Evolutionary conservation across 2,329 filamentous ascomycete species (phyloP).

Genomic region (Nemania sp.): DNA sequence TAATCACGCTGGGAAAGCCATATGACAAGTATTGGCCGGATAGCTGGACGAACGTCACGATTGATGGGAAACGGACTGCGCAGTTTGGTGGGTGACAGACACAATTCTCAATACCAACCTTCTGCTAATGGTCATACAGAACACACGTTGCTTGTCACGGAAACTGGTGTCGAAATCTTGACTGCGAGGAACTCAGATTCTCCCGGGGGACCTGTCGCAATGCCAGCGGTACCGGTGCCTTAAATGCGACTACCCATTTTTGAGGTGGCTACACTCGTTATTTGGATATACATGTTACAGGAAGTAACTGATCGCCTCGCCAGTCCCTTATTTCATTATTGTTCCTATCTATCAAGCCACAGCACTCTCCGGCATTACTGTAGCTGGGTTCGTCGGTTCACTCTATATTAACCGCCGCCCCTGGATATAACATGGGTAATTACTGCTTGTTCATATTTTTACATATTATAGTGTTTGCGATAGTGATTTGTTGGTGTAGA

Average conservation of each 20-base stretch:
- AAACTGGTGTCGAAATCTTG: slow-evolving; percentile 80
- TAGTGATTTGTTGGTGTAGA: too few species aligned
- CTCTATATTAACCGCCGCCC: too few species aligned
- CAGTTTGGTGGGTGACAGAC: slow-evolving; percentile 75
- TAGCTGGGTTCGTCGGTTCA: too few species aligned
- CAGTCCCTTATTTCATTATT: too few species aligned
- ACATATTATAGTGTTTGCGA: too few species aligned
- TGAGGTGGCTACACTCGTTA: neutral
- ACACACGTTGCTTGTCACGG: slow-evolving; percentile 82
- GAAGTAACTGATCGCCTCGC: too few species aligned
- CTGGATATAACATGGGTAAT: too few species aligned
- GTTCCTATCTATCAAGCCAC: too few species aligned
- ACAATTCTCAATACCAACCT: neutral
- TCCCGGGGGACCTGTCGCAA: slow-evolving; percentile 74
- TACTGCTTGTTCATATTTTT: too few species aligned
- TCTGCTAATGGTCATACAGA: slow-evolving; percentile 50
- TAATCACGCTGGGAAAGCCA: slow-evolving; percentile 91
- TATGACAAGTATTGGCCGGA: slow-evolving; percentile 96
- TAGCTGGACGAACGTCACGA: slow-evolving; percentile 95
- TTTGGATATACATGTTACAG: too few species aligned
- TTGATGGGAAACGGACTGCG: slow-evolving; percentile 85
- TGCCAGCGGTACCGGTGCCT: slow-evolving; percentile 45
- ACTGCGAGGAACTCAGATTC: slow-evolving; percentile 74
- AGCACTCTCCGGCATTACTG: too few species aligned
- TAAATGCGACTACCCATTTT: too few species aligned